A percentile compares a stretch with the other conserved stretches of the same genome.
Evolutionary conservation across 495 filamentous ascomycete genomes (phyloP).

Genomic region (Cudoniella acicularis): DNA sequence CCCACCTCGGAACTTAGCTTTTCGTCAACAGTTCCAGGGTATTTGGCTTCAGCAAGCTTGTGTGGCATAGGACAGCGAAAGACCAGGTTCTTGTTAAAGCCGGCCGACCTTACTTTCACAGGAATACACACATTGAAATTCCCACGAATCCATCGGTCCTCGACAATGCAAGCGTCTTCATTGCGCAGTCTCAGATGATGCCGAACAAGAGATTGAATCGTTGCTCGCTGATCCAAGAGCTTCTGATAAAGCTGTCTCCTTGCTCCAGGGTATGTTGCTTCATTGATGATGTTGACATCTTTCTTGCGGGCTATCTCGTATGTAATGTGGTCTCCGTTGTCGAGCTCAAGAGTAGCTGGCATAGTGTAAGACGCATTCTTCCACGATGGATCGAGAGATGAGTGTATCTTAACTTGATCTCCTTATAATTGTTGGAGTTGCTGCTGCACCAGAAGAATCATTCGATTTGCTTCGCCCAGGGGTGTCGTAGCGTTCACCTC

Average conservation of each 20-base stretch:
- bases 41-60: no score
- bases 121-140: neutral
- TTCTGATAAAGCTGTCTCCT: neutral
- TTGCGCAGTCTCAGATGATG: neutral
- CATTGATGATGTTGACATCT: neutral
- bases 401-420: no score
- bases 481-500: no score
- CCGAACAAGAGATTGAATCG: neutral
- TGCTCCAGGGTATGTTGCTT: neutral
- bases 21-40: no score
- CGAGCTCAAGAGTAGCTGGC: neutral
- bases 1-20: no score
- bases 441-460: no score
- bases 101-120: neutral
- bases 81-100: neutral
- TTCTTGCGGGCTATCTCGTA: neutral
- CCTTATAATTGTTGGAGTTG: no score
- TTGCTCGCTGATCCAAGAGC: neutral
- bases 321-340: neutral
- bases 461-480: no score
- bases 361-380: no score
- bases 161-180: neutral
- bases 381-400: no score
- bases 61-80: conserved; percentile 1
- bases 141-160: neutral